Percentiles rank a stretch among this genome's conserved stretches.
Conservation (phyloP, 2,329 filamentous ascomycete genomes). For the Colletotrichum sp. region DNA sequence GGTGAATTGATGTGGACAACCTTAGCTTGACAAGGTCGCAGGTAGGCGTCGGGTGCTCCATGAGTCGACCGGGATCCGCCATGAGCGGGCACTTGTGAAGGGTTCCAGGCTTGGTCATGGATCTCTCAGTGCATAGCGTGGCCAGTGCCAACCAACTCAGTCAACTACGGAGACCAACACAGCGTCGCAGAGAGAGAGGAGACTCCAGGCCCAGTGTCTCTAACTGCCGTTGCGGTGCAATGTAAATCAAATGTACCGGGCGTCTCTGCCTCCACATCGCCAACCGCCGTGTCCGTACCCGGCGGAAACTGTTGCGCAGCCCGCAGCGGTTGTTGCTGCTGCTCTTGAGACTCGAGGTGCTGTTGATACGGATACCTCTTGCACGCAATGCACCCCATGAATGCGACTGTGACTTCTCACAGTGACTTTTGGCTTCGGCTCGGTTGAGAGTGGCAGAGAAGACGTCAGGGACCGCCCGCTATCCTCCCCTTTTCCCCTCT, state of each 20-base stretch:
- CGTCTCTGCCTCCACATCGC: slow-evolving; percentile 2
- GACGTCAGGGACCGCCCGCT: neutral
- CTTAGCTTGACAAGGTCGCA: neutral
- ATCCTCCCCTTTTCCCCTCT: neutral
- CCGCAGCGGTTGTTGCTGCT: neutral
- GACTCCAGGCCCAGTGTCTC: neutral
- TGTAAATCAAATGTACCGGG: slow-evolving; percentile 5
- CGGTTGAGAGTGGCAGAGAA: neutral
- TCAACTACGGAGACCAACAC: neutral
- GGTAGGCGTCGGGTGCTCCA: neutral
- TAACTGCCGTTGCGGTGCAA: slow-evolving; percentile 15
- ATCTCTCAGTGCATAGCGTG: neutral
- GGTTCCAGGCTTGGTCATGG: neutral
- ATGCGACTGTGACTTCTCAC: neutral
- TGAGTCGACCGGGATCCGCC: neutral
- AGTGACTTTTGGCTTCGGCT: neutral
- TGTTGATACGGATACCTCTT: neutral
- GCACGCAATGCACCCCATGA: neutral
- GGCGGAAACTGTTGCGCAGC: neutral
- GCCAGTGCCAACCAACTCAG: neutral
- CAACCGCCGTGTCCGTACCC: slow-evolving; percentile 13
- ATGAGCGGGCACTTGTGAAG: neutral
- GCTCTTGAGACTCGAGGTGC: neutral
- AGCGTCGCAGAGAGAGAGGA: neutral
- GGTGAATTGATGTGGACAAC: neutral